These are phyloP conservation scores for Diutina mesorugosa DNA, from an alignment of 1,139 yeast species.

Conservation along the genomic window DNA sequence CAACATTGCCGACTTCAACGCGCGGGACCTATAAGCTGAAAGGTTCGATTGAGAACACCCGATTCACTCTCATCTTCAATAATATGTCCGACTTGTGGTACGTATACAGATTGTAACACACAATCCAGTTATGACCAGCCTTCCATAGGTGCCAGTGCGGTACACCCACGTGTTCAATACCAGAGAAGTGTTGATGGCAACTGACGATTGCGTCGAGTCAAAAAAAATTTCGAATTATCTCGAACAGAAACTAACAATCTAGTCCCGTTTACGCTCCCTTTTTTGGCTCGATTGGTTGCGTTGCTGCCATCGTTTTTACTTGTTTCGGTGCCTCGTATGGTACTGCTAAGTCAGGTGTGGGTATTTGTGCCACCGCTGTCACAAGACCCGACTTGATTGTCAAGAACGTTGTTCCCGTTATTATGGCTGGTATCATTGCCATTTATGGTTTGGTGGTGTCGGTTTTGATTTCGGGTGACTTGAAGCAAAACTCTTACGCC, in stretches of 20 bases:
- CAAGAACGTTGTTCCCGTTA: slow-evolving; percentile 85
- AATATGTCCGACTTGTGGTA: slow-evolving; percentile 2
- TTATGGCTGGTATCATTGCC: slow-evolving; percentile 99
- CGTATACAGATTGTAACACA: neutral
- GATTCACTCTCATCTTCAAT: neutral
- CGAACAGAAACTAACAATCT: slow-evolving; percentile 4
- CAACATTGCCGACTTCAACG: neutral
- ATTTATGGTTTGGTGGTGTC: slow-evolving; percentile 97
- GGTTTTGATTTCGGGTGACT: slow-evolving; percentile 84
- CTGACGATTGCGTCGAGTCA: neutral
- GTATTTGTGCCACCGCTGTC: slow-evolving; percentile 97
- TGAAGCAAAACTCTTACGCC: slow-evolving; percentile 74
- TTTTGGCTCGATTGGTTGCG: slow-evolving; percentile 97
- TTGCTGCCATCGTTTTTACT: slow-evolving; percentile 97
- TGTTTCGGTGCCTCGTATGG: slow-evolving; percentile 99
- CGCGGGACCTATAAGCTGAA: neutral
- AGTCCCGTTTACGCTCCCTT: slow-evolving; percentile 85
- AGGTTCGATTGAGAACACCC: neutral
- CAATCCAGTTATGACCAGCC: neutral
- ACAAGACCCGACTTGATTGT: slow-evolving; percentile 93
- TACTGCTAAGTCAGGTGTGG: slow-evolving; percentile 98
- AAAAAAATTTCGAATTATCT: neutral
- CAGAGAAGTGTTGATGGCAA: neutral
- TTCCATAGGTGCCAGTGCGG: neutral
- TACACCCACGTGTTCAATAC: neutral